These are phyloP conservation scores for Salvia rosmarinus DNA, from an alignment of 257 asterid genomes.

Conservation along the genomic window DNA sequence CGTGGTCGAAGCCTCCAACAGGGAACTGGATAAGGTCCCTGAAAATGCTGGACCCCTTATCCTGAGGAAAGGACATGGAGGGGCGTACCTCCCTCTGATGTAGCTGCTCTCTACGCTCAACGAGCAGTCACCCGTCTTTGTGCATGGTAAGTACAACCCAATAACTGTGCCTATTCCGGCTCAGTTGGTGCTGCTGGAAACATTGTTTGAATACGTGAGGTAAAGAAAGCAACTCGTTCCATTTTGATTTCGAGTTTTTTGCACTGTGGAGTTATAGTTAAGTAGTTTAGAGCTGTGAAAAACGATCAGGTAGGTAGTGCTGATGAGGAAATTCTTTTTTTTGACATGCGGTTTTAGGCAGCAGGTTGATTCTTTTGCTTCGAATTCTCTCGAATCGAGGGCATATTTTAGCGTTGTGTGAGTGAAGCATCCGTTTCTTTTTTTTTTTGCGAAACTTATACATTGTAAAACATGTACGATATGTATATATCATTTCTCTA, in stretches of 20 bases:
- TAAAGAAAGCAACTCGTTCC: slow-evolving; percentile 11
- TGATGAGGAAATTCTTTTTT: slow-evolving; percentile 45
- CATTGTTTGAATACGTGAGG: slow-evolving; percentile 31
- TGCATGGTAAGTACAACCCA: not conserved
- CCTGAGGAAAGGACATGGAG: slow-evolving; percentile 97
- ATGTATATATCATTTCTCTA: slow-evolving; percentile 43
- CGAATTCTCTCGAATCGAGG: slow-evolving; percentile 38
- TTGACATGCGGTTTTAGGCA: slow-evolving; percentile 45
- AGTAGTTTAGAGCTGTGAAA: slow-evolving; percentile 34
- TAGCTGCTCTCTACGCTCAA: slow-evolving; percentile 32
- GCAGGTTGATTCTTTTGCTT: slow-evolving; percentile 45
- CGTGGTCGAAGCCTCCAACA: slow-evolving; percentile 62
- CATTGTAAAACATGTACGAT: slow-evolving; percentile 45
- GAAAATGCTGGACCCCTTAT: slow-evolving; percentile 97
- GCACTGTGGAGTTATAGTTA: slow-evolving; percentile 16
- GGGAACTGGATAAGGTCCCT: slow-evolving; percentile 86
- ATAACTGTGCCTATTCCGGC: not conserved
- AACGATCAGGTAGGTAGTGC: slow-evolving; percentile 36
- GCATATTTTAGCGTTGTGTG: slow-evolving; percentile 29
- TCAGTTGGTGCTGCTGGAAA: not conserved
- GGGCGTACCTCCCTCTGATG: slow-evolving; percentile 97
- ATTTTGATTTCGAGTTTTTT: slow-evolving; percentile 35
- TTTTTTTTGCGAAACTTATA: slow-evolving; percentile 34
- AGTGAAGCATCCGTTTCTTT: slow-evolving; percentile 29
- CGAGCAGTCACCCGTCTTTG: not conserved